Conservation (phyloP, 176 grass and related monocot genomes). For the Phyllostachys edulis region DNA sequence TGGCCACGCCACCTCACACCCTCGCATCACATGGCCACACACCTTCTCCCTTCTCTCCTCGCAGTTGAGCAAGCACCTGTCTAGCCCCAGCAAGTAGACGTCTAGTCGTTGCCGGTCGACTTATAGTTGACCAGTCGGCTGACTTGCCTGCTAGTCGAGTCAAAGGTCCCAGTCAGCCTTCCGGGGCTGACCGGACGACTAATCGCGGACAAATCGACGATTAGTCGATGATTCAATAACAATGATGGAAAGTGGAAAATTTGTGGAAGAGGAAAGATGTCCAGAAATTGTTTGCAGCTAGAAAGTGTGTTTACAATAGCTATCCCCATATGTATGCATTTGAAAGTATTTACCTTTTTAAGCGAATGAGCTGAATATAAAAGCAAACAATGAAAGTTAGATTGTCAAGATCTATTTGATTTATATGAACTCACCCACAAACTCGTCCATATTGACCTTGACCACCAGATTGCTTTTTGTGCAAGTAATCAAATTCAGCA, state of each 20-base stretch:
- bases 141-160: background rate
- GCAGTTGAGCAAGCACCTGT: no score
- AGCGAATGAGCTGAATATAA: background rate
- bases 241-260: background rate
- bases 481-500: conserved; percentile 91
- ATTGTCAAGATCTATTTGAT: background rate
- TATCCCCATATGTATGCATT: background rate
- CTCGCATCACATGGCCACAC: background rate
- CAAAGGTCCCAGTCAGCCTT: background rate
- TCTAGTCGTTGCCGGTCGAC: background rate
- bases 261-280: background rate
- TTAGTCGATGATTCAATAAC: background rate
- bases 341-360: background rate
- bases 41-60: background rate
- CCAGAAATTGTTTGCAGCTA: background rate
- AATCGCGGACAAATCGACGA: background rate
- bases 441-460: conserved; percentile 99
- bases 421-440: conserved; percentile 59
- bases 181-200: background rate
- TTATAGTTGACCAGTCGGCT: background rate
- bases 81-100: background rate
- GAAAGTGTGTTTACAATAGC: background rate
- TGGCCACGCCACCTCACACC: background rate
- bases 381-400: background rate
- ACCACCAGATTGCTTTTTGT: conserved; percentile 97